These are phyloP conservation scores for Colletotrichum sp. DNA, from an alignment of 2,329 filamentous ascomycete genomes.

Conservation along the genomic window DNA sequence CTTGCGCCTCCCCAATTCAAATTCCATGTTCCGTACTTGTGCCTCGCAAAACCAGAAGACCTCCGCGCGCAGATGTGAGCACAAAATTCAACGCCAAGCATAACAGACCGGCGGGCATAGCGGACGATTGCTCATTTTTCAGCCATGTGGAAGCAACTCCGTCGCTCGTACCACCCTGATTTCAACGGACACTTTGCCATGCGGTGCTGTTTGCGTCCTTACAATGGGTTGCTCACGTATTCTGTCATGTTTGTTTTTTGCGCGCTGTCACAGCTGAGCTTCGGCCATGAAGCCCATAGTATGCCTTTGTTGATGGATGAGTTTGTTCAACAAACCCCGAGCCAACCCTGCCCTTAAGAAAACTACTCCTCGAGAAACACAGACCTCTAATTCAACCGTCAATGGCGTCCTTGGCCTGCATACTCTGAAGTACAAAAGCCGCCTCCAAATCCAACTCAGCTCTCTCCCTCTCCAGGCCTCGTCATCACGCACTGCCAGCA, in stretches of 20 bases:
- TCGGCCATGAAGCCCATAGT: neutral
- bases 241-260: neutral
- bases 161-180: neutral
- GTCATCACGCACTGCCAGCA: neutral
- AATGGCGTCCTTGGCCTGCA: neutral
- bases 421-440: neutral
- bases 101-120: no score
- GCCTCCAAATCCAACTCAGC: neutral
- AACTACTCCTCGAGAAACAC: neutral
- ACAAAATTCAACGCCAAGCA: no score
- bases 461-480: neutral
- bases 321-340: neutral
- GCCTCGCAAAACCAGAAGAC: no score
- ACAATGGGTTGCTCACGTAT: neutral
- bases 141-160: no score
- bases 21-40: no score
- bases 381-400: rapidly evolving
- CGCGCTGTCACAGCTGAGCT: neutral
- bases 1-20: no score
- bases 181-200: neutral
- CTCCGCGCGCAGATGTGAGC: no score
- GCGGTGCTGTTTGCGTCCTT: neutral
- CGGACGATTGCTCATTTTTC: no score
- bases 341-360: neutral
- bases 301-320: neutral